These are phyloP conservation scores for Paspalum vaginatum DNA, from an alignment of 176 grass and related monocot genomes.

Conservation along the genomic window DNA sequence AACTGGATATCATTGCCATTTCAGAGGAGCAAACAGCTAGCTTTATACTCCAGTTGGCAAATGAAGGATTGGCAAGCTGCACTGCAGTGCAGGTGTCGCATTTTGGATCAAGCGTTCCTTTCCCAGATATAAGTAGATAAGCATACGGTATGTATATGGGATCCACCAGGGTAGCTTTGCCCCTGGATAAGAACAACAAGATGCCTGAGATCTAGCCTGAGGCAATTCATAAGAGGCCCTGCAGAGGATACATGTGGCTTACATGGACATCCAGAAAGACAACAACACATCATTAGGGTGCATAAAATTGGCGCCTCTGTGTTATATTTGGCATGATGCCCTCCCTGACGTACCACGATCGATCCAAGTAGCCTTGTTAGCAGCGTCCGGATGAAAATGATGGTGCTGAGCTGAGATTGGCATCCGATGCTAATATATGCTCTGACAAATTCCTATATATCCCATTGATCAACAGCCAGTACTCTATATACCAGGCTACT, in stretches of 20 bases:
- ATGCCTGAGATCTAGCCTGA: not conserved
- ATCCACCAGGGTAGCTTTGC: not conserved
- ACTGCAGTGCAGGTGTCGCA: conserved; percentile 8
- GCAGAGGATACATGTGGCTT: not conserved
- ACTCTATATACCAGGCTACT: not conserved
- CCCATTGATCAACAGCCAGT: not conserved
- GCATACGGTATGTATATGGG: not conserved
- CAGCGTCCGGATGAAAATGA: not conserved
- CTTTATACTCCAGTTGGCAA: conserved; percentile 14
- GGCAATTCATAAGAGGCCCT: too few species aligned
- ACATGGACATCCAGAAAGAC: not conserved
- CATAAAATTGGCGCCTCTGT: not conserved
- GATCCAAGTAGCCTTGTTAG: not conserved
- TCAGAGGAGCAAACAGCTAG: not conserved
- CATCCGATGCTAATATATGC: conserved; percentile 3
- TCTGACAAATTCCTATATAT: not conserved
- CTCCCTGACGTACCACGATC: not conserved
- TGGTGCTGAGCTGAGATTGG: not conserved
- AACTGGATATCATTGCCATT: not conserved
- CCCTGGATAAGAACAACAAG: not conserved
- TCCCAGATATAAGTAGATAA: too few species aligned
- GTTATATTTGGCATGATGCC: not conserved
- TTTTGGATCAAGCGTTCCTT: conserved; percentile 1
- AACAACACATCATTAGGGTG: not conserved
- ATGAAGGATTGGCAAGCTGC: not conserved